Evolutionary conservation across 2,329 filamentous ascomycete genomes (phyloP), one percentile per base, ranked within the genome.

Genomic region (Coniochaeta prunicola): DNA sequence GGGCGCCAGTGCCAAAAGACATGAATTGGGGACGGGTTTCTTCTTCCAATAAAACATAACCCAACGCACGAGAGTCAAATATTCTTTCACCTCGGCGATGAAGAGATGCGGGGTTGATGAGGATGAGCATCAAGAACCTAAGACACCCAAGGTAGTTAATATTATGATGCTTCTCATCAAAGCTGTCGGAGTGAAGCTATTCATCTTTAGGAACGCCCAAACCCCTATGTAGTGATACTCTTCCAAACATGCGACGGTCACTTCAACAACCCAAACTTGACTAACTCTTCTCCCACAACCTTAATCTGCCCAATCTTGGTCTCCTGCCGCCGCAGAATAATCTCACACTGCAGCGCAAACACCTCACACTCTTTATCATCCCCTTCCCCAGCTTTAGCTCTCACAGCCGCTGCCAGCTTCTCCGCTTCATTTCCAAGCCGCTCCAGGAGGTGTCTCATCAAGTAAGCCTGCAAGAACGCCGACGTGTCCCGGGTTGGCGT

Each of bases 401-500:
- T 30, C 28, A 42, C 28, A 17, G 36, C 55, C 21, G 21, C n/a
- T 4, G 31, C 57, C 19, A 58, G 57, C 57, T 30, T 33, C 4
- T 10, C 17, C 19, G 24, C 45, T 15, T 19, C 31, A 13, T 10
- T 48, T 53, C n/a, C 17, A 15, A 75, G 58, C 0, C 63, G 61
- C 13, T 62, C 57, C 30, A 73, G 66, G 26, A 73, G 62, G 48
- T 74, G 71, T 4, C 69, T 60, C 3, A 74, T 31, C 62, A 73
- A 65, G 2, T 69, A 62, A 2, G 69, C 62, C 50, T 73, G 64
- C 64, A 74, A 68, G 8, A 71, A 65, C 5, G 69, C 68, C 3
- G 73, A 71, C 4, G 71, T 68, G 0, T 61, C 60, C 12, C 67
- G 67, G 2, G 71, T 69, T 6, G 72, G 69, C 19, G 72, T 63